Evolutionary conservation across 163 green algal species (phyloP).

Genomic region (Scenedesmus sp.): DNA sequence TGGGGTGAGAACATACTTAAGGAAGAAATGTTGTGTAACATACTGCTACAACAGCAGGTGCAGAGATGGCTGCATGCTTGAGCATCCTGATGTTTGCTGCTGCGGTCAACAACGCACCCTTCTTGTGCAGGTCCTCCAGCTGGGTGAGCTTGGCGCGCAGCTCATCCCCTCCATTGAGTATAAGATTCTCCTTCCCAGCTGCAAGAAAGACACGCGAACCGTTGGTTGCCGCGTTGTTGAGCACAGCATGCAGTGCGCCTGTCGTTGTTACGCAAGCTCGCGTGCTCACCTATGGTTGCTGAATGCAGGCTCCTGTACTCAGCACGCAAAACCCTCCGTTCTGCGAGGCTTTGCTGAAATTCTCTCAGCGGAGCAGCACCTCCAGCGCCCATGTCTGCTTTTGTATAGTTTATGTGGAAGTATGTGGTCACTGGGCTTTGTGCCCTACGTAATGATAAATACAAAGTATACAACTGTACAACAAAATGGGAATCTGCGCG

Average conservation of each 20-base stretch:
- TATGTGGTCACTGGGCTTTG: neutral
- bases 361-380: neutral
- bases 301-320: slow-evolving; percentile 28
- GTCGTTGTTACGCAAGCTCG: neutral
- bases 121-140: slow-evolving; percentile 15
- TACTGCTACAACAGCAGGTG: neutral
- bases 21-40: neutral
- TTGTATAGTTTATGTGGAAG: neutral
- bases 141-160: slow-evolving; percentile 27
- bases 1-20: neutral
- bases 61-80: neutral
- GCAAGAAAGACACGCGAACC: neutral
- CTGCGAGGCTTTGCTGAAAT: slow-evolving; percentile 12
- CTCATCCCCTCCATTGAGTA: neutral
- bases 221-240: neutral
- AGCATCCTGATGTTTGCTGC: neutral
- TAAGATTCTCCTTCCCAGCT: slow-evolving; percentile 50
- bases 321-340: slow-evolving; percentile 11
- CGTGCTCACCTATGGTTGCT: slow-evolving; percentile 18
- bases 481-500: neutral
- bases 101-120: slow-evolving; percentile 29
- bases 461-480: slow-evolving; percentile 10
- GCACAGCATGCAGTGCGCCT: slow-evolving; percentile 1
- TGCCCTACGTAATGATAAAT: neutral
- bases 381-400: neutral